A percentile compares a stretch with the other conserved stretches of the same genome.
Evolutionary conservation across 2,329 filamentous ascomycete species (phyloP).

Genomic region (Grosmannia penicillata): DNA sequence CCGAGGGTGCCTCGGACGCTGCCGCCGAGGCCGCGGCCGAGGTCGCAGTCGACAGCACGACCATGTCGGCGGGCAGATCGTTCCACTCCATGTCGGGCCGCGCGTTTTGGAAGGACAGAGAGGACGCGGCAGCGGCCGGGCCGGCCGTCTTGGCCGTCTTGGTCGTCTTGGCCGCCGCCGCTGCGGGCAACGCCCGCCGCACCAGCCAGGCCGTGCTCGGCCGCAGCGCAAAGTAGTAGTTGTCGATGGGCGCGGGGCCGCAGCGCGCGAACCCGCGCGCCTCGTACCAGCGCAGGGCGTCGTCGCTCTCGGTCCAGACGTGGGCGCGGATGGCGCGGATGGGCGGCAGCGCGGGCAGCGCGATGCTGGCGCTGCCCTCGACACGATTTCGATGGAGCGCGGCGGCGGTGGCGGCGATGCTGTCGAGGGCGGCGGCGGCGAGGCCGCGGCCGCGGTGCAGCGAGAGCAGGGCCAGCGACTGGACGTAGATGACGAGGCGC

Average conservation of each 20-base stretch:
- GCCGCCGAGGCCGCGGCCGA: constrained; percentile 2
- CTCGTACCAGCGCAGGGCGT: constrained; percentile 48
- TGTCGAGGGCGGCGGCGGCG: constrained; percentile 39
- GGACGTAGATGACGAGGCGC: constrained; percentile 43
- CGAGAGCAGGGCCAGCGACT: constrained; percentile 46
- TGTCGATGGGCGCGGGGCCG: constrained; percentile 27
- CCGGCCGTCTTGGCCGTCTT: background rate
- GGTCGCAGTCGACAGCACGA: constrained; percentile 17
- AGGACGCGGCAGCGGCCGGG: constrained; percentile 2
- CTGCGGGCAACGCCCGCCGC: constrained; percentile 18
- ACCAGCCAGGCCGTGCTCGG: constrained; percentile 49
- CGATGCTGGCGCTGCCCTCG: constrained; percentile 6
- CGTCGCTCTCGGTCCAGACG: constrained; percentile 53
- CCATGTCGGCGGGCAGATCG: constrained; percentile 47
- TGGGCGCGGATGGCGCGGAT: constrained; percentile 42
- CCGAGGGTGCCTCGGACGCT: constrained; percentile 2
- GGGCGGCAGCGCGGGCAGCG: background rate
- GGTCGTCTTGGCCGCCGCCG: background rate
- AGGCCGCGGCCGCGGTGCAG: constrained; percentile 48
- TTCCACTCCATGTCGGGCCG: constrained; percentile 51
- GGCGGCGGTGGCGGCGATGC: constrained; percentile 29
- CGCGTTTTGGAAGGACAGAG: constrained; percentile 41
- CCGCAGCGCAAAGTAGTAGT: constrained; percentile 48
- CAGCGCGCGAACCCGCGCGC: constrained; percentile 39
- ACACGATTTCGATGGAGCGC: no score